Evolutionary conservation across 106 monocot species (phyloP).

Genomic region (Dendrobium catenatum): DNA sequence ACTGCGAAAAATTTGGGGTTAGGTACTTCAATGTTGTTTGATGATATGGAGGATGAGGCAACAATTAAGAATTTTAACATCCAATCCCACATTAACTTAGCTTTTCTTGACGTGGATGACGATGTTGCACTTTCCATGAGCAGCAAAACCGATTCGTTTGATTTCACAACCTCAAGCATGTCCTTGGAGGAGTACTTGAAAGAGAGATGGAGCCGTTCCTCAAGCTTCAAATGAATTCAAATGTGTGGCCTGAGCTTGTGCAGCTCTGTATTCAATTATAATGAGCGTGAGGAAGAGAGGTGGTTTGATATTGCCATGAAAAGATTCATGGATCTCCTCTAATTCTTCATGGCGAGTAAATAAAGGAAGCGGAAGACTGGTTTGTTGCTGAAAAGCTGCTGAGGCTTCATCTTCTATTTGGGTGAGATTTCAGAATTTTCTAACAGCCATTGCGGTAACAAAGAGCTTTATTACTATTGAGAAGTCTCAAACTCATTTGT

Average conservation of each 20-base stretch:
- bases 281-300: too few relatives aligned
- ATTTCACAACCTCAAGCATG: conserved; percentile 37
- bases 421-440: not conserved
- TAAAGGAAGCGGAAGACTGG: not conserved
- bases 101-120: conserved; percentile 64
- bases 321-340: not conserved
- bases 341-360: not conserved
- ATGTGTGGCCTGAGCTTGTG: not conserved
- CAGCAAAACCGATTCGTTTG: conserved; percentile 32
- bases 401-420: not conserved
- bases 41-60: conserved; percentile 32
- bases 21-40: conserved; percentile 21
- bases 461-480: not conserved
- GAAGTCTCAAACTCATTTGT: not conserved
- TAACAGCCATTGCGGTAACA: not conserved
- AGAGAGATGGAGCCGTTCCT: conserved; percentile 61
- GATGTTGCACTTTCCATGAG: conserved; percentile 38
- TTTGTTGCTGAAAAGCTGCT: not conserved
- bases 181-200: conserved; percentile 68
- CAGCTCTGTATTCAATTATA: too few relatives aligned
- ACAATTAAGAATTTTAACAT: conserved; percentile 27
- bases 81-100: conserved; percentile 80
- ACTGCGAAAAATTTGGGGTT: conserved; percentile 33
- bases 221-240: conserved; percentile 56
- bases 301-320: too few relatives aligned